phyloP scores from a whole-genome alignment of 345 rosid species.

The Balakata baccata region DNA sequence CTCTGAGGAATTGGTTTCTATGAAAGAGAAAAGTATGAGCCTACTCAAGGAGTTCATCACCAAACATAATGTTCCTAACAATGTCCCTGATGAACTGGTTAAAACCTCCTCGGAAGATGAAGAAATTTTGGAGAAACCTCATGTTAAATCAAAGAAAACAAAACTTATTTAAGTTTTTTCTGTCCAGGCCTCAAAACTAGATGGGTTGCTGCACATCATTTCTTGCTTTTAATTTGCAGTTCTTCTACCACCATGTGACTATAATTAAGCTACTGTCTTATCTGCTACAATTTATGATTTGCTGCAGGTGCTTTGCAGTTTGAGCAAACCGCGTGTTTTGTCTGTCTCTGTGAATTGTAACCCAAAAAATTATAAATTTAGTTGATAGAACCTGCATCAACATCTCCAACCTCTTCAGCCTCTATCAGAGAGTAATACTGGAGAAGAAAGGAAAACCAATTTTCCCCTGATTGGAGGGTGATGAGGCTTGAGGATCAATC shows the following conservation, averaged over 20 bases:
- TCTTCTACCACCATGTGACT: background rate
- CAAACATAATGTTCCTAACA: conserved; percentile 68
- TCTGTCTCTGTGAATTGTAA: background rate
- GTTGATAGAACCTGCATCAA: no score
- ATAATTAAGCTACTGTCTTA: background rate
- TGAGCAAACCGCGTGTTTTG: background rate
- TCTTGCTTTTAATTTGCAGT: background rate
- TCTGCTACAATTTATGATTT: background rate
- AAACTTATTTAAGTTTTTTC: conserved; percentile 40
- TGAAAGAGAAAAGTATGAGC: conserved; percentile 79
- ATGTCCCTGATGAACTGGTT: conserved; percentile 65
- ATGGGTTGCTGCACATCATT: background rate
- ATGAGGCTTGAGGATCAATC: no score
- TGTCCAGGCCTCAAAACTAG: background rate
- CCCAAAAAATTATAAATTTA: no score
- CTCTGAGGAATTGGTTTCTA: conserved; percentile 60
- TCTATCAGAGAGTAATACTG: no score
- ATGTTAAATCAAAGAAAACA: conserved; percentile 57
- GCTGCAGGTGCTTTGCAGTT: background rate
- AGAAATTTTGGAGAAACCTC: conserved; percentile 34
- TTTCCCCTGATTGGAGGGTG: no score
- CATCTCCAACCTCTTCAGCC: no score
- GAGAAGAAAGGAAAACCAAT: no score
- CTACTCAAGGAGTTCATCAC: conserved; percentile 76
- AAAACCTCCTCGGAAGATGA: conserved; percentile 58